These are phyloP conservation scores for Cordyceps javanica DNA, from an alignment of 2,329 filamentous ascomycete species.

Conservation along the genomic window DNA sequence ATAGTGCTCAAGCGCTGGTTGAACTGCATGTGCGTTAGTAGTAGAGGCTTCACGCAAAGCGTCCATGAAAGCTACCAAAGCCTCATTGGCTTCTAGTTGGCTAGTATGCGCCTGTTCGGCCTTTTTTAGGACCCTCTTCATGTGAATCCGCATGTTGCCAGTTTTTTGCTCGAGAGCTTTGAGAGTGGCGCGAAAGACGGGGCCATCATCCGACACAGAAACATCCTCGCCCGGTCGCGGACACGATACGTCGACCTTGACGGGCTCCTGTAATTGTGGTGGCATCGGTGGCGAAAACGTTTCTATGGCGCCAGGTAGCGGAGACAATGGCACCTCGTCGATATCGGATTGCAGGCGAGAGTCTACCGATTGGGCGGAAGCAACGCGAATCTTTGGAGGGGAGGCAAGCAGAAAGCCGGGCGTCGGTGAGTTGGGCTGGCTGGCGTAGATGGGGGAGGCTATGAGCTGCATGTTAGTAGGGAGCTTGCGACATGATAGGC, in stretches of 20 bases:
- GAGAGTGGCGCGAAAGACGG: conserved; percentile 92
- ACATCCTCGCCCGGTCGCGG: conserved; percentile 82
- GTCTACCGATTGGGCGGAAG: conserved; percentile 81
- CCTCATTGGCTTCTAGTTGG: conserved; percentile 79
- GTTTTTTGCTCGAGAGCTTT: conserved; percentile 96
- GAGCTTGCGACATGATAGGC: not conserved
- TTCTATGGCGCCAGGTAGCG: conserved; percentile 36
- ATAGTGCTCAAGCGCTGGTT: conserved; percentile 93
- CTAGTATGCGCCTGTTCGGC: conserved; percentile 83
- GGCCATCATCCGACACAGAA: conserved; percentile 81
- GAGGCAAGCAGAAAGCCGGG: conserved; percentile 67
- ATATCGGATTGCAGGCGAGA: conserved; percentile 73
- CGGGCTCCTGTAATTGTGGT: conserved; percentile 37
- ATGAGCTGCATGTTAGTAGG: conserved; percentile 13
- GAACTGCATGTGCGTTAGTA: conserved; percentile 93
- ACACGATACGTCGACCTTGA: conserved; percentile 84
- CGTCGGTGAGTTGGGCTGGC: conserved; percentile 59
- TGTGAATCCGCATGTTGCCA: conserved; percentile 83
- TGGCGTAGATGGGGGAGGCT: conserved; percentile 41
- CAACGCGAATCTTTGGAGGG: conserved; percentile 71
- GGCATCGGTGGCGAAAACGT: conserved; percentile 20
- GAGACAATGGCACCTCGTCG: conserved; percentile 51
- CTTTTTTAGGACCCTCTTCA: conserved; percentile 92
- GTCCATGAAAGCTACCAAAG: conserved; percentile 75
- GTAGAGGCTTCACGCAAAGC: conserved; percentile 80